These are phyloP conservation scores for Agrocybe praecox DNA, from an alignment of 768 basidiomycete genomes.

Conservation along the genomic window DNA sequence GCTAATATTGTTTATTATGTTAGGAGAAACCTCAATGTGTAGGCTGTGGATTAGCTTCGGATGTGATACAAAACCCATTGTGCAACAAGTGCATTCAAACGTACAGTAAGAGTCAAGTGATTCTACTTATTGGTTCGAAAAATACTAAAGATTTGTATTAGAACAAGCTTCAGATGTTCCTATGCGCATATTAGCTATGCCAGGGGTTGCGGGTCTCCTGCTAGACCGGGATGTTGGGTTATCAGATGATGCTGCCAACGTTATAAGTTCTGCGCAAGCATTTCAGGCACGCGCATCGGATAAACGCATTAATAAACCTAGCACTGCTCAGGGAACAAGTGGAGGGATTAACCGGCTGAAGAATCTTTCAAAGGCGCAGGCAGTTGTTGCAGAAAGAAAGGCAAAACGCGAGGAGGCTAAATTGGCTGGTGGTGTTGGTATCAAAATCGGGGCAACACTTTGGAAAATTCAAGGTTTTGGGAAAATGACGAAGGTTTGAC, in stretches of 20 bases:
- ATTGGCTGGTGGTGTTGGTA: not conserved
- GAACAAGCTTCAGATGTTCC: conserved; percentile 1
- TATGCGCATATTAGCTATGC: not conserved
- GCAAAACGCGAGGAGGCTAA: not conserved
- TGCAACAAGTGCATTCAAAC: conserved; percentile 5
- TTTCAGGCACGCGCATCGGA: not conserved
- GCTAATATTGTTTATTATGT: not conserved
- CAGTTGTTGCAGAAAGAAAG: not conserved
- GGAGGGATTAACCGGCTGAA: not conserved
- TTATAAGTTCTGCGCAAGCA: not conserved
- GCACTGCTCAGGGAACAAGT: not conserved
- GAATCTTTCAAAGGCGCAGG: not conserved
- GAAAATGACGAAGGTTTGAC: conserved; percentile 1
- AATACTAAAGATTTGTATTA: not conserved
- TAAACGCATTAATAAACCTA: not conserved
- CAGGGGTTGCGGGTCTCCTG: not conserved
- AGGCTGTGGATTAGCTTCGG: conserved; percentile 2
- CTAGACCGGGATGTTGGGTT: not conserved
- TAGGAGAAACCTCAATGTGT: conserved; percentile 14
- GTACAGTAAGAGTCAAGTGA: conserved; percentile 2
- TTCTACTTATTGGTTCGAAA: too few relatives aligned
- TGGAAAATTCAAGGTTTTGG: not conserved
- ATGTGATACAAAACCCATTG: not conserved
- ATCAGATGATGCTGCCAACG: not conserved
- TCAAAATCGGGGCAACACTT: not conserved